Evolutionary conservation across 768 basidiomycete genomes (phyloP).

Genomic region (Termitomyces sp.): DNA sequence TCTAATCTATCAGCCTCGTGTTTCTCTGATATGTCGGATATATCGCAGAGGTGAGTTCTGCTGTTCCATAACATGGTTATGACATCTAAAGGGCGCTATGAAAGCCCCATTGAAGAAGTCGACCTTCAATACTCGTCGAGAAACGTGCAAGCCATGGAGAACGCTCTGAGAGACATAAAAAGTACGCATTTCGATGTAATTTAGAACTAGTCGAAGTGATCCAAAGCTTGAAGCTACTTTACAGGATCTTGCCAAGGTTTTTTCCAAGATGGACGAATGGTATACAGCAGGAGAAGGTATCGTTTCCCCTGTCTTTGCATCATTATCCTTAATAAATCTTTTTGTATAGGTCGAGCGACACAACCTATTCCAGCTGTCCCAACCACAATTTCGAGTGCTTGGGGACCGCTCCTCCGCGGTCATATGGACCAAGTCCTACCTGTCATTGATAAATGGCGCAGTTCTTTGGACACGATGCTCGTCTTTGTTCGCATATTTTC

Average conservation of each 20-base stretch:
- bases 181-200: background rate
- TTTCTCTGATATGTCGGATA: background rate
- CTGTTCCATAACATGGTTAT: background rate
- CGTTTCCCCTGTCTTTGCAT: background rate
- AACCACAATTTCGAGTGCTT: slow-evolving; percentile 9
- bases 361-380: background rate
- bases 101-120: background rate
- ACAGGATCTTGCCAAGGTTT: background rate
- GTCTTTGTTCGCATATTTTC: slow-evolving; percentile 7
- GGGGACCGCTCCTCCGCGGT: slow-evolving; percentile 8
- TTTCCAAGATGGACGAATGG: background rate
- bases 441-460: slow-evolving; percentile 11
- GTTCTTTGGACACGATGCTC: slow-evolving; percentile 9
- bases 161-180: background rate
- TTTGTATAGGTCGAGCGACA: background rate
- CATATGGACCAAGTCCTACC: slow-evolving; percentile 8
- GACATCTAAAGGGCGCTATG: background rate
- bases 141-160: background rate
- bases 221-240: background rate
- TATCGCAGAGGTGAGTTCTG: background rate
- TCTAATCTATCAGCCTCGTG: background rate
- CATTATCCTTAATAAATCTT: background rate
- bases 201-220: background rate
- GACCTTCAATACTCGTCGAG: background rate
- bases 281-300: background rate